phyloP scores from a whole-genome alignment of 805 yeast species.

The Wickerhamomyces strasburgensis region DNA sequence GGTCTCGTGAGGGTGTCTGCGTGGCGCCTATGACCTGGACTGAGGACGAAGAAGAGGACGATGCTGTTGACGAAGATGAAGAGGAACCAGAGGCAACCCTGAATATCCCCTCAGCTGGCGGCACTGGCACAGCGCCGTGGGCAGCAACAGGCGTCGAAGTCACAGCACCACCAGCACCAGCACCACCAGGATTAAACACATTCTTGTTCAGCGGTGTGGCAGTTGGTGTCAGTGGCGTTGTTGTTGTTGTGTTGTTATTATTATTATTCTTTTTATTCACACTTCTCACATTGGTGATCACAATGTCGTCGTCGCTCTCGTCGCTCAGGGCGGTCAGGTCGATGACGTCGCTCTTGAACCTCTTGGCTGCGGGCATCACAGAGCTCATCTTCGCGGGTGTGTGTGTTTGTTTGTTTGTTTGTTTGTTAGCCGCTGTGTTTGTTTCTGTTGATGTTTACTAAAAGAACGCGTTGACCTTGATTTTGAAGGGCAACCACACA shows the following conservation, averaged over 20 bases:
- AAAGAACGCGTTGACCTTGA: background rate
- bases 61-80: no score
- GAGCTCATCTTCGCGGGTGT: background rate
- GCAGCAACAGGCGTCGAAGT: slow-evolving; percentile 1
- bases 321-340: slow-evolving; percentile 14
- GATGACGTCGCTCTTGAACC: slow-evolving; percentile 10
- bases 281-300: slow-evolving; percentile 17
- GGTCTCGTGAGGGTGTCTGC: no score
- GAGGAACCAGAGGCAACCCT: no score
- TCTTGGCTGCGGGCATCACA: no score
- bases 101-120: no score
- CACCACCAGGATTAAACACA: no score
- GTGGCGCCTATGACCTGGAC: no score
- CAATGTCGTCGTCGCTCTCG: slow-evolving; percentile 18
- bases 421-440: background rate
- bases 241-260: background rate
- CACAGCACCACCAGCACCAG: no score
- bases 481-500: background rate
- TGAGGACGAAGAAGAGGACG: no score
- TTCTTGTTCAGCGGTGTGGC: no score
- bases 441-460: background rate
- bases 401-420: background rate
- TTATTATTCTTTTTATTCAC: slow-evolving; percentile 1
- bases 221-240: background rate
- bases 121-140: background rate